A percentile compares a stretch with the other conserved stretches of the same genome.
Evolutionary conservation across 164 flowering plant species (phyloP).

Genomic region (Vitis labrusca): DNA sequence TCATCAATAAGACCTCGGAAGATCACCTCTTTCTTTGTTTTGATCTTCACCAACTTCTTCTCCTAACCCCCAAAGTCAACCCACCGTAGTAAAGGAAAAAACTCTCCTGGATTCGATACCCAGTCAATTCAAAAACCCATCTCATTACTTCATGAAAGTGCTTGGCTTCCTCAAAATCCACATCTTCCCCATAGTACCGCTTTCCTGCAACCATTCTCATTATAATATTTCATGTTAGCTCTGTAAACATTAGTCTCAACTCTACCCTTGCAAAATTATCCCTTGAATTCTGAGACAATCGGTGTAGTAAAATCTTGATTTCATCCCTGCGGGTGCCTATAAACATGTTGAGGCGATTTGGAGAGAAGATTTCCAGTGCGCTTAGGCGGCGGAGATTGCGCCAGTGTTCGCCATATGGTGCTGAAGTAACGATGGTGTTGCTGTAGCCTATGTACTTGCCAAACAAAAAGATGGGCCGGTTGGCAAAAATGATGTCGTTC

Average conservation of each 20-base stretch:
- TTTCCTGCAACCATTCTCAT: too few species aligned
- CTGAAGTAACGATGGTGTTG: too few species aligned
- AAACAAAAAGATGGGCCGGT: too few species aligned
- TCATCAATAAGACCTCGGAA: slow-evolving; percentile 18
- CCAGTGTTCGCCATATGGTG: too few species aligned
- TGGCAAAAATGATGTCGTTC: too few species aligned
- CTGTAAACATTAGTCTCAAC: neutral
- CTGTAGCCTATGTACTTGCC: too few species aligned
- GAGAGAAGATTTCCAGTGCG: too few species aligned
- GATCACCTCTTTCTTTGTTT: neutral
- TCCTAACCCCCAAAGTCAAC: neutral
- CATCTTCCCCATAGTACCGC: too few species aligned
- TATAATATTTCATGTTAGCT: too few species aligned
- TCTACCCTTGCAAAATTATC: neutral
- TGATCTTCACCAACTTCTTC: neutral
- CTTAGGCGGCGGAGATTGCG: too few species aligned
- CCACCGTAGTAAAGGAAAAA: slow-evolving; percentile 9
- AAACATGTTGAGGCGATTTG: too few species aligned
- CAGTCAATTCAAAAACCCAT: neutral
- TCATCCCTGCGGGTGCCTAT: neutral
- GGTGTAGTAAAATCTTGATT: neutral
- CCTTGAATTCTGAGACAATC: neutral
- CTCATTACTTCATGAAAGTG: slow-evolving; percentile 1
- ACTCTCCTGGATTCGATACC: slow-evolving; percentile 8
- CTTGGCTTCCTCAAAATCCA: neutral